Evolutionary conservation across 1,284 basidiomycete species (phyloP).

Genomic region (Apiotrichum laibachii): DNA sequence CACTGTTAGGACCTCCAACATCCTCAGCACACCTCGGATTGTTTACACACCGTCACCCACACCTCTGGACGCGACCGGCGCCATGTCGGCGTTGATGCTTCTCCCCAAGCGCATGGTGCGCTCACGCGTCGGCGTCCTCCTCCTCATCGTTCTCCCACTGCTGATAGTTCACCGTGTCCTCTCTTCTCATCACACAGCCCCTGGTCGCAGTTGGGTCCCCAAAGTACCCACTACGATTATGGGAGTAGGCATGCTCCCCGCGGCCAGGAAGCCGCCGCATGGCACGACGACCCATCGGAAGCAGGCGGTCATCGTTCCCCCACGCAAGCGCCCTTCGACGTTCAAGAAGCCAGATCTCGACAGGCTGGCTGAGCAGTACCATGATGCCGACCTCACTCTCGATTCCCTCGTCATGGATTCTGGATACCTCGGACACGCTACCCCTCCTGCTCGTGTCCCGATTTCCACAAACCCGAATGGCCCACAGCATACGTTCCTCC

Average conservation of each 20-base stretch:
- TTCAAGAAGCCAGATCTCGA: too few species aligned
- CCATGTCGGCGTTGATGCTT: neutral
- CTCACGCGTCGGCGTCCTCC: conserved; percentile 5
- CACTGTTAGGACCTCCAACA: too few species aligned
- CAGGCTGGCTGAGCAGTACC: too few species aligned
- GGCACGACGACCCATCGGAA: too few species aligned
- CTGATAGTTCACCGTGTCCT: conserved; percentile 2
- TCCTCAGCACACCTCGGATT: too few species aligned
- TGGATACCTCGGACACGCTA: too few species aligned
- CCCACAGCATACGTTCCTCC: conserved; percentile 31
- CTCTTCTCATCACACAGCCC: neutral
- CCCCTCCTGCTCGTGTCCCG: too few species aligned
- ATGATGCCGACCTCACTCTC: too few species aligned
- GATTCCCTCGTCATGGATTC: too few species aligned
- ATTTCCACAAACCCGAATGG: neutral
- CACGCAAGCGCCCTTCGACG: too few species aligned
- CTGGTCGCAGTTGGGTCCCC: neutral
- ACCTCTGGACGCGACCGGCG: neutral
- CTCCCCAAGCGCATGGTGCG: conserved; percentile 3
- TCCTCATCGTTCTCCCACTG: conserved; percentile 7
- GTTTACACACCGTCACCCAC: too few species aligned
- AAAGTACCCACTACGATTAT: neutral
- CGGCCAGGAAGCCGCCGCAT: neutral
- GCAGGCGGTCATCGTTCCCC: too few species aligned
- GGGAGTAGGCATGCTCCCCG: neutral